Conservation (phyloP, 768 basidiomycete species). For the Hysterangium stoloniferum region DNA sequence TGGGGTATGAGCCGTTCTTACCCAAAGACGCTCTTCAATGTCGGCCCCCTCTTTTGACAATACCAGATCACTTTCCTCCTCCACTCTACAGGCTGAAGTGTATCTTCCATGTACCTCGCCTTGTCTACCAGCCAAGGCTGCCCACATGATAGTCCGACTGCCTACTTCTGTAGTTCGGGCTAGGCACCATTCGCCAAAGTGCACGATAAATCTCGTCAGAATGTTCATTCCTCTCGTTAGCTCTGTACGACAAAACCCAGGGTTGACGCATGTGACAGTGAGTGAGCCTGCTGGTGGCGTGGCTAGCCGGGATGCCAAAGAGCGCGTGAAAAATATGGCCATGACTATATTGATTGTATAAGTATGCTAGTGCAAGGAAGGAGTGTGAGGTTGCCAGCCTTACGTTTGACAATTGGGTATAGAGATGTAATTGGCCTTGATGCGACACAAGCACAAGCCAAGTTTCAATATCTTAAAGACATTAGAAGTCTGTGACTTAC, state of each 20-base stretch:
- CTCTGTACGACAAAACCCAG: constrained; percentile 36
- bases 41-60: constrained; percentile 26
- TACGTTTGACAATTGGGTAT: constrained; percentile 5
- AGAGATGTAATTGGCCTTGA: background rate
- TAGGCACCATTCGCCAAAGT: constrained; percentile 23
- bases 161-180: constrained; percentile 33
- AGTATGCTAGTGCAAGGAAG: background rate
- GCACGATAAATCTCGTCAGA: background rate
- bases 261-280: constrained; percentile 31
- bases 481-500: background rate
- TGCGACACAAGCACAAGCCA: background rate
- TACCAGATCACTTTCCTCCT: constrained; percentile 29
- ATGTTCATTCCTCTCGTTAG: constrained; percentile 25
- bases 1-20: constrained; percentile 13
- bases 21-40: constrained; percentile 31
- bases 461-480: background rate
- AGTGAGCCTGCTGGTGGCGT: constrained; percentile 18
- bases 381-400: too few relatives aligned
- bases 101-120: constrained; percentile 28
- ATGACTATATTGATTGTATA: background rate
- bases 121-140: constrained; percentile 23
- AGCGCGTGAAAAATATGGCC: constrained; percentile 28
- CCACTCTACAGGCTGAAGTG: constrained; percentile 17
- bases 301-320: constrained; percentile 25
- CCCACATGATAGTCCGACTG: constrained; percentile 28